Conservation (phyloP, 2,329 filamentous ascomycete species). For the Seiridium unicorne region DNA sequence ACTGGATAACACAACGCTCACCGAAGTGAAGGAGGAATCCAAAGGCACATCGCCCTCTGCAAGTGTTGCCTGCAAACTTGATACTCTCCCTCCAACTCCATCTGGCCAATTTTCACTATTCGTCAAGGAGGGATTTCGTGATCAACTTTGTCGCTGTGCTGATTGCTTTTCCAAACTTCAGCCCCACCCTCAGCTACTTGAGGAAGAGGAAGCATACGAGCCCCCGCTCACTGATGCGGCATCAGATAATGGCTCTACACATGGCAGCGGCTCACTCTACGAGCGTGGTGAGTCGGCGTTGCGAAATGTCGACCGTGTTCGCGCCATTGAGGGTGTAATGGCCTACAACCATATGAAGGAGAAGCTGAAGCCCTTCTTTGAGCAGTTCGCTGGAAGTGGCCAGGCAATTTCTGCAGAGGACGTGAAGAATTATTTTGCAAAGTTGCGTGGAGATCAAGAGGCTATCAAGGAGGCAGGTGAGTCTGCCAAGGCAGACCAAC, state of each 20-base stretch:
- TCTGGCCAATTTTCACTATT: conserved; percentile 74
- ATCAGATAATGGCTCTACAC: conserved; percentile 54
- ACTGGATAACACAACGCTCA: conserved; percentile 11
- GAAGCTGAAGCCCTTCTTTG: conserved; percentile 90
- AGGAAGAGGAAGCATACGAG: conserved; percentile 93
- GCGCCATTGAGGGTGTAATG: conserved; percentile 95
- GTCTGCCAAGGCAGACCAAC: conserved; percentile 40
- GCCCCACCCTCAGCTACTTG: conserved; percentile 76
- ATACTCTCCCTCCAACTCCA: conserved; percentile 55
- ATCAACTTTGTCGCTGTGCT: conserved; percentile 77
- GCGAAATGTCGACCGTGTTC: conserved; percentile 86
- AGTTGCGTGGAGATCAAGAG: conserved; percentile 82
- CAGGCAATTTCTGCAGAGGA: conserved; percentile 88
- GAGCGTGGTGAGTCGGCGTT: conserved; percentile 92
- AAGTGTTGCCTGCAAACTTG: conserved; percentile 54
- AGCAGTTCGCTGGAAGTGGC: conserved; percentile 90
- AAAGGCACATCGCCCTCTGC: conserved; percentile 5
- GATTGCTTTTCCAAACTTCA: conserved; percentile 75
- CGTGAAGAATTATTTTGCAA: conserved; percentile 95
- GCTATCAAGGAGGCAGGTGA: conserved; percentile 64
- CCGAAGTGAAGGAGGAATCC: conserved; percentile 18
- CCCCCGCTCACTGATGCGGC: conserved; percentile 73
- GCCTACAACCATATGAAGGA: conserved; percentile 96
- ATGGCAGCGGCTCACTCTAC: conserved; percentile 78
- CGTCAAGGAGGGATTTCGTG: conserved; percentile 74